These are phyloP conservation scores for Dioscorea dumetorum DNA, from an alignment of 106 monocot species.

Conservation along the genomic window DNA sequence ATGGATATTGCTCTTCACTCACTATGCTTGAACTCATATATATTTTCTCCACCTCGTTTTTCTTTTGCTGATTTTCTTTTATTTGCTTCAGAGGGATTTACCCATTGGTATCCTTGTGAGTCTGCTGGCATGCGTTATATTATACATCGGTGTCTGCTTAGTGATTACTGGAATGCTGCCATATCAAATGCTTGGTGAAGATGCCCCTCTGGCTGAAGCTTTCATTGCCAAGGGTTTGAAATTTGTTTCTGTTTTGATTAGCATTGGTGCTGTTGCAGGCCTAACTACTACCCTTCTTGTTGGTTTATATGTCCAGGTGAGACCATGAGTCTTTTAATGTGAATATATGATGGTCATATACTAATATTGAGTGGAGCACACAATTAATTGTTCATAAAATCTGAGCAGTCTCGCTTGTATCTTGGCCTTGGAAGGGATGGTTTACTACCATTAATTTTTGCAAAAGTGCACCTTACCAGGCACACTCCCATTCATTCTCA, in stretches of 20 bases:
- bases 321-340: neutral
- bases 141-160: constrained; percentile 85
- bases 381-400: too few relatives aligned
- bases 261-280: constrained; percentile 93
- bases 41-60: too few relatives aligned
- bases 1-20: neutral
- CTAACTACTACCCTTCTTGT: constrained; percentile 93
- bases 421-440: constrained; percentile 97
- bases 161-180: constrained; percentile 99
- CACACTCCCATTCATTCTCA: constrained; percentile 94
- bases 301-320: constrained; percentile 94
- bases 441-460: constrained; percentile 74
- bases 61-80: neutral
- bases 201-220: constrained; percentile 96
- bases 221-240: constrained; percentile 81
- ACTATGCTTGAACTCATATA: neutral
- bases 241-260: constrained; percentile 82
- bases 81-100: constrained; percentile 69
- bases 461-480: constrained; percentile 68
- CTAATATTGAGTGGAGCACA: too few relatives aligned
- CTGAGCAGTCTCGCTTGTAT: constrained; percentile 81
- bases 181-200: constrained; percentile 73
- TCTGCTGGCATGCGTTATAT: constrained; percentile 59
- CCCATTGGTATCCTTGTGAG: constrained; percentile 95
- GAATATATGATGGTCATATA: too few relatives aligned